Evolutionary conservation across 345 rosid genomes (phyloP).

Genomic region (Brassica carinata): DNA sequence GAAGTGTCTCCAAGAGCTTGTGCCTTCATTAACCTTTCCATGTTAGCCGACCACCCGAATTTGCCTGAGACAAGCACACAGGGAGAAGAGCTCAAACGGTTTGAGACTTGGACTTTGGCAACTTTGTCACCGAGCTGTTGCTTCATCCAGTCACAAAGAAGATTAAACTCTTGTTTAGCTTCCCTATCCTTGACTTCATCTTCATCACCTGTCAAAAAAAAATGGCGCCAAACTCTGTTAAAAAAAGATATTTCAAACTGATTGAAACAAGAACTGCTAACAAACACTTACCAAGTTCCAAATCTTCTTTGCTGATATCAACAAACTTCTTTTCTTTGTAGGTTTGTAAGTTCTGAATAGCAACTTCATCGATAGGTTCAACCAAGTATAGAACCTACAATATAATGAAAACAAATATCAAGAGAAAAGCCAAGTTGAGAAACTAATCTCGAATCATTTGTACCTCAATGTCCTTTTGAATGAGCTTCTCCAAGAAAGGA

Average conservation of each 20-base stretch:
- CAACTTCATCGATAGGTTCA: conserved; percentile 98
- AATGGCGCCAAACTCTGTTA: neutral
- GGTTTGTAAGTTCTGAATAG: conserved; percentile 91
- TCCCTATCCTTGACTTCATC: conserved; percentile 94
- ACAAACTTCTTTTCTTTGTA: conserved; percentile 98
- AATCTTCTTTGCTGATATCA: conserved; percentile 98
- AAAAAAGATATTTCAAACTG: neutral
- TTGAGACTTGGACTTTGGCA: conserved; percentile 94
- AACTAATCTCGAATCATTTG: neutral
- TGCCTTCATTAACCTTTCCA: conserved; percentile 99
- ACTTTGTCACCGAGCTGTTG: conserved; percentile 96
- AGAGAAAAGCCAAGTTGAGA: neutral
- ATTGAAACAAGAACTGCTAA: neutral
- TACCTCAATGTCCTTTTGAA: conserved; percentile 94
- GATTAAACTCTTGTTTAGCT: conserved; percentile 71
- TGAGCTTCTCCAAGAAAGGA: conserved; percentile 93
- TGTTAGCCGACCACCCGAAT: conserved; percentile 99
- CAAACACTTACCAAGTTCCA: conserved; percentile 73
- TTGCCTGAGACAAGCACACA: conserved; percentile 98
- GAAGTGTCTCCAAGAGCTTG: conserved; percentile 97
- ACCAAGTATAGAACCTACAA: conserved; percentile 81
- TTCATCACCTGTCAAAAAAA: conserved; percentile 64
- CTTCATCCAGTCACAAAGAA: conserved; percentile 94
- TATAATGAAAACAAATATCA: neutral
- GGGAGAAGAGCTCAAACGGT: conserved; percentile 90